These are phyloP conservation scores for Raffaelea ambrosiae DNA, from an alignment of 2,329 filamentous ascomycete species.

Conservation along the genomic window DNA sequence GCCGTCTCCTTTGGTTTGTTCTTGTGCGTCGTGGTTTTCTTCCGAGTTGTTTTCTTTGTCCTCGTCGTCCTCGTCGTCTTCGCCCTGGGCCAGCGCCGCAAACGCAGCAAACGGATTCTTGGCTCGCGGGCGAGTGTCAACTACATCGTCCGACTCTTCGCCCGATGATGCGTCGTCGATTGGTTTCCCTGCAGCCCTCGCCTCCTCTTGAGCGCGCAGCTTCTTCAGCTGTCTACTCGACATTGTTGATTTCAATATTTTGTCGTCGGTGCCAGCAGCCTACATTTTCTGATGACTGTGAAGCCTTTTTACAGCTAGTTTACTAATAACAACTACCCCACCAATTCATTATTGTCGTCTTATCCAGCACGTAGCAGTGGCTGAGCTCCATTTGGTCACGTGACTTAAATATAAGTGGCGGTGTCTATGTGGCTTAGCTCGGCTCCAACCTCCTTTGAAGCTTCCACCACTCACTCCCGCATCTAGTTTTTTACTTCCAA, in stretches of 20 bases:
- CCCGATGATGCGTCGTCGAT: slow-evolving; percentile 21
- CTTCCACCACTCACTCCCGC: background rate
- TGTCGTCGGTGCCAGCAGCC: too few relatives aligned
- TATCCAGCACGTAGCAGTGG: background rate
- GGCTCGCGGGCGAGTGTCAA: background rate
- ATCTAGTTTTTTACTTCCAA: background rate
- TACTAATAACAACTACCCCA: too few relatives aligned
- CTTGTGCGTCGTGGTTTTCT: slow-evolving; percentile 20
- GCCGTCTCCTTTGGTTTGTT: slow-evolving; percentile 27
- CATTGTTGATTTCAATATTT: too few relatives aligned
- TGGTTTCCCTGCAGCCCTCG: slow-evolving; percentile 15
- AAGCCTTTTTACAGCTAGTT: too few relatives aligned
- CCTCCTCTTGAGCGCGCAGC: slow-evolving; percentile 40
- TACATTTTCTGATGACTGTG: too few relatives aligned
- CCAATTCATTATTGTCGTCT: slow-evolving; percentile 4
- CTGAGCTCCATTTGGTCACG: background rate
- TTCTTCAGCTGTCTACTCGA: slow-evolving; percentile 44
- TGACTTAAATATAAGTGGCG: background rate
- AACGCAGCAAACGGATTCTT: slow-evolving; percentile 34
- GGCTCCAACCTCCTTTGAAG: background rate
- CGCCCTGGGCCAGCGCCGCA: slow-evolving; percentile 39
- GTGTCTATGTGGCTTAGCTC: background rate
- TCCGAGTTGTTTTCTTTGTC: too few relatives aligned
- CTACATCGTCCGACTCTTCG: slow-evolving; percentile 15
- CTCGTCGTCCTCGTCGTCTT: slow-evolving; percentile 30